Evolutionary conservation across 331 rosid genomes (phyloP), one percentile per base, ranked within the genome.

Genomic region (Cydonia oblonga): DNA sequence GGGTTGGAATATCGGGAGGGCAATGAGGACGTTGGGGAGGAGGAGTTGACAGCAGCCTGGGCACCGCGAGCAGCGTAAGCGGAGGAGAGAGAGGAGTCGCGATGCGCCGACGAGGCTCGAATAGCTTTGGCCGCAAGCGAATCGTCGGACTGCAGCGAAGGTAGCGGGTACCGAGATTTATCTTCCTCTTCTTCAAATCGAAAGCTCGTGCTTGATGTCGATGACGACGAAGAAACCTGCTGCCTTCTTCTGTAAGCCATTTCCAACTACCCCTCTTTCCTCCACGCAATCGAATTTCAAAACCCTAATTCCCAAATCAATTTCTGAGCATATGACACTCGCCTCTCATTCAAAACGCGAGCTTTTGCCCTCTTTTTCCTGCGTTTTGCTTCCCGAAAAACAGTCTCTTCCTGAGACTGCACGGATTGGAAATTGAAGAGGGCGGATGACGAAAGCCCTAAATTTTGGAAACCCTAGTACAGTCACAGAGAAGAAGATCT

Each of bases 71-170:
- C 83, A 71, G 90, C 89, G 42, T 93, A 91, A 28, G 91, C 90
- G 30, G 98, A 93, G 54, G 98, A 93, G 24, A 90, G 87, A 7
- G 98, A 91, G 46, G 96, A 89, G 72, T 87, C 98, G 12, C 96
- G 89, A 38, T 90, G 85, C 1, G 98, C 90, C 25, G 98, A 93
- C 33, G 98, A 93, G 19, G 97, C 96, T 80, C 89, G 83, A 4
- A 93, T 90, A 25, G 97, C 98, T 80, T 89, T 93, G 2, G 98
- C 98, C 9, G 98, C 98, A 7, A 93, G 96, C 13, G 97, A 87
- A 64, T 71, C 75, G 22, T 38, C 75, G 10, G 69, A 61, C 72
- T 68, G 42, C 19, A 72, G 69, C 6, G 75, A 44, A 25, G 78
- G 74, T 62, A 75, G 72, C 30, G 87, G 77, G 75, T 82, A 85